Evolutionary conservation across 2,329 filamentous ascomycete genomes (phyloP).

Genomic region (Trichoderma pleuroti): DNA sequence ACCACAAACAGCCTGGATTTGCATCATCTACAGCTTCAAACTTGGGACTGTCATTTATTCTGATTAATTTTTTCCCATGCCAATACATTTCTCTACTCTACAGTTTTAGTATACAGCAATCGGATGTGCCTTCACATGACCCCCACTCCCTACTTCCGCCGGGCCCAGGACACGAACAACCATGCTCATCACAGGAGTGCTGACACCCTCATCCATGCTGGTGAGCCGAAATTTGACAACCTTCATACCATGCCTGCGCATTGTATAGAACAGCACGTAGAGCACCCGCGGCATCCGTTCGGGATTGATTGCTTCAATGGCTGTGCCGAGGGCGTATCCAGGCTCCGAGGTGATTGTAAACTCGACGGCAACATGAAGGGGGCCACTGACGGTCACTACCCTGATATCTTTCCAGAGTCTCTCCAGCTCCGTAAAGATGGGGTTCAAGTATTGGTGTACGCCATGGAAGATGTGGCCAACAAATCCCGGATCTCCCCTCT

Average conservation of each 20-base stretch:
- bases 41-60: not conserved
- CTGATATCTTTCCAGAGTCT: not conserved
- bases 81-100: not conserved
- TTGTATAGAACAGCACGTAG: not conserved
- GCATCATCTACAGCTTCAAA: not conserved
- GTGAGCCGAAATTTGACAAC: not conserved
- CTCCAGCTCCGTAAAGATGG: not conserved
- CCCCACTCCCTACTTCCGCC: too few species aligned
- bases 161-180: not conserved
- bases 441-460: not conserved
- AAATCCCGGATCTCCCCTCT: not conserved
- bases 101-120: not conserved
- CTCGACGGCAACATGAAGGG: not conserved
- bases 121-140: not conserved
- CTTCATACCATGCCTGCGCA: not conserved
- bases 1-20: not conserved
- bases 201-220: not conserved
- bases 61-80: too few species aligned
- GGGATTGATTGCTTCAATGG: not conserved
- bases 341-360: not conserved
- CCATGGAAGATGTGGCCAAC: not conserved
- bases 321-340: not conserved
- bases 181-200: not conserved
- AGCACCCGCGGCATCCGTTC: not conserved
- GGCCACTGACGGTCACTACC: not conserved